These are phyloP conservation scores for Euphorbia peplus DNA, from an alignment of 345 rosid genomes.

Conservation along the genomic window DNA sequence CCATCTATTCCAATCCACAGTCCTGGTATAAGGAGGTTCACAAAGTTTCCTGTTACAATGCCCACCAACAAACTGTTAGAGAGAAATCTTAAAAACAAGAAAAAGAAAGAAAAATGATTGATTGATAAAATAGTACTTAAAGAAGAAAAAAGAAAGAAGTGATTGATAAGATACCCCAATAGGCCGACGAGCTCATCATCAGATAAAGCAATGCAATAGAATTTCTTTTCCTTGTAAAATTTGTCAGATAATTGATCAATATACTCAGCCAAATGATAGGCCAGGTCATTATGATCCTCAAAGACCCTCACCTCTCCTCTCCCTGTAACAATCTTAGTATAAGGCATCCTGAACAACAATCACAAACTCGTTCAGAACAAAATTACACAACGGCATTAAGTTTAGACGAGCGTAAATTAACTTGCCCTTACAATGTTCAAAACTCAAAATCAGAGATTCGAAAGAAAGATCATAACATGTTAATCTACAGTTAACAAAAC, in stretches of 20 bases:
- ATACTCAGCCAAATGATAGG: slow-evolving; percentile 76
- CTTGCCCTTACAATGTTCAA: no score
- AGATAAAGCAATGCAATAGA: slow-evolving; percentile 76
- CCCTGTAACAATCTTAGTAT: slow-evolving; percentile 49
- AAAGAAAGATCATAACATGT: background rate
- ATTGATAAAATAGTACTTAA: no score
- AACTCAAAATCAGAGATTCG: slow-evolving; percentile 5
- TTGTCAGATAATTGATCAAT: slow-evolving; percentile 81
- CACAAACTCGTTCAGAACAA: slow-evolving; percentile 23
- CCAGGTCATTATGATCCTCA: slow-evolving; percentile 68
- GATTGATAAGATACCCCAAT: slow-evolving; percentile 49
- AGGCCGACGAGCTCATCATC: slow-evolving; percentile 82
- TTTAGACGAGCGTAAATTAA: slow-evolving; percentile 1
- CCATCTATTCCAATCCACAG: slow-evolving; percentile 89
- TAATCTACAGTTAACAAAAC: background rate
- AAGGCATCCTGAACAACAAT: slow-evolving; percentile 58
- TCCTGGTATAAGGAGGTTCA: slow-evolving; percentile 79
- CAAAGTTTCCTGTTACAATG: slow-evolving; percentile 58
- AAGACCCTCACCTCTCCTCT: slow-evolving; percentile 74
- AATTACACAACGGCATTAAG: background rate
- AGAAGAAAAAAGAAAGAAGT: no score
- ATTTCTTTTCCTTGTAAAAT: slow-evolving; percentile 74
- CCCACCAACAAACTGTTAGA: slow-evolving; percentile 25
- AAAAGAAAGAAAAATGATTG: slow-evolving; percentile 12
- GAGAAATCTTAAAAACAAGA: slow-evolving; percentile 20